Conservation (phyloP, 306 rosid species). For the Spatholobus suberectus region DNA sequence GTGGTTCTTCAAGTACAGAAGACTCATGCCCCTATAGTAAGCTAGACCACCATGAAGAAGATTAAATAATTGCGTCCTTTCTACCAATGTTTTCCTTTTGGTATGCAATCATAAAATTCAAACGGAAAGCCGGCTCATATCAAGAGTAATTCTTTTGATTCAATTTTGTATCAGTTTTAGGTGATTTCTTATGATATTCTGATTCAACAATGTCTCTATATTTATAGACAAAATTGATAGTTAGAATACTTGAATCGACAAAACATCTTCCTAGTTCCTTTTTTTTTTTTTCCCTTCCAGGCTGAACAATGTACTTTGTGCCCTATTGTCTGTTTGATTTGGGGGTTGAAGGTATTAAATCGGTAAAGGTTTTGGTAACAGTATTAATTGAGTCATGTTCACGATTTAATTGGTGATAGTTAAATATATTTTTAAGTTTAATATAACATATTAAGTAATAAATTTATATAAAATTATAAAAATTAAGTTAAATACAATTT, state of each 20-base stretch:
- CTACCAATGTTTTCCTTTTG: constrained; percentile 23
- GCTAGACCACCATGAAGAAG: constrained; percentile 32
- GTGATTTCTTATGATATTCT: constrained; percentile 9
- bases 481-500: neutral
- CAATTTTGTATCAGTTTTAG: constrained; percentile 43
- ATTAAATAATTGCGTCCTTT: constrained; percentile 4
- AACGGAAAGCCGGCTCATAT: constrained; percentile 34
- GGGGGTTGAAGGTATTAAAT: neutral
- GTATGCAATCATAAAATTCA: constrained; percentile 14
- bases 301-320: neutral
- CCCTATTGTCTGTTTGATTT: neutral
- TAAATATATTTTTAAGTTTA: neutral
- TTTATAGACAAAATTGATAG: neutral
- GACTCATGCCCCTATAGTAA: constrained; percentile 93
- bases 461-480: neutral
- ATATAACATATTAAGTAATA: neutral
- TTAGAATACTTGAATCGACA: constrained; percentile 32
- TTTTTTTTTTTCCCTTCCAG: neutral
- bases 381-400: neutral
- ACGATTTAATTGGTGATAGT: neutral
- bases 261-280: constrained; percentile 2
- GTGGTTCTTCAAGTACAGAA: constrained; percentile 95
- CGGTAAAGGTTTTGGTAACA: neutral
- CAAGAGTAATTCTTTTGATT: constrained; percentile 49
- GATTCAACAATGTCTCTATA: constrained; percentile 24